A percentile compares a stretch with the other conserved stretches of the same genome.
These are phyloP conservation scores for Talaromyces adpressus DNA, from an alignment of 495 filamentous ascomycete species.

Conservation along the genomic window DNA sequence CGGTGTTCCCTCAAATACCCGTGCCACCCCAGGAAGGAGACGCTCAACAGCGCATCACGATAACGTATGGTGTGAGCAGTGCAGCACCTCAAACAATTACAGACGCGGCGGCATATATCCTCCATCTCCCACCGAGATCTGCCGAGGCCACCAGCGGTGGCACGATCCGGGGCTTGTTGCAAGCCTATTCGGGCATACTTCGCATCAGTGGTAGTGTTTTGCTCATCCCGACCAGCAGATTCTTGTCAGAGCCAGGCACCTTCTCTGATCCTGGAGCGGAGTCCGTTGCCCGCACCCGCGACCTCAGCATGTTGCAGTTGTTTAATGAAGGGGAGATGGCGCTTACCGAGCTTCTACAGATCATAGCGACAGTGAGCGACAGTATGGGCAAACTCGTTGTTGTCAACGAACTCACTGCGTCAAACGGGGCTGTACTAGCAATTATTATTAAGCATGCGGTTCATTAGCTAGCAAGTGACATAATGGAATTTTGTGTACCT, in stretches of 20 bases:
- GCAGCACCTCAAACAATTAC: constrained; percentile 16
- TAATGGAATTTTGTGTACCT: too few species aligned
- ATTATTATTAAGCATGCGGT: too few species aligned
- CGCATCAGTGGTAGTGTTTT: constrained; percentile 13
- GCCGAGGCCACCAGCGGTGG: background rate
- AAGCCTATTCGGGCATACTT: constrained; percentile 14
- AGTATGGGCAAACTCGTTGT: constrained; percentile 20
- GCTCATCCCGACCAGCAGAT: constrained; percentile 15
- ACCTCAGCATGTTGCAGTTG: constrained; percentile 20
- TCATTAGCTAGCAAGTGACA: too few species aligned
- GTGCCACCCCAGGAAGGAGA: too few species aligned
- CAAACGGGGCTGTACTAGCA: background rate
- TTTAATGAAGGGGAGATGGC: constrained; percentile 21
- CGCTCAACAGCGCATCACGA: constrained; percentile 10
- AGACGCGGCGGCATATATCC: constrained; percentile 26
- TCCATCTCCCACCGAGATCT: constrained; percentile 18
- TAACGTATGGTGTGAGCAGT: constrained; percentile 12
- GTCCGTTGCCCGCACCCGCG: constrained; percentile 19
- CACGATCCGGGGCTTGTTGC: constrained; percentile 9
- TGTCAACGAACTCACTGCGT: constrained; percentile 20
- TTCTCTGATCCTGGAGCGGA: constrained; percentile 16
- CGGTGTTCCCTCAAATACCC: too few species aligned
- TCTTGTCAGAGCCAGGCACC: constrained; percentile 17
- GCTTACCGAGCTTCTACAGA: constrained; percentile 15
- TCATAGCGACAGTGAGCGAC: constrained; percentile 20